phyloP scores from a whole-genome alignment of 805 yeast species.

The Torulaspora delbrueckii region DNA sequence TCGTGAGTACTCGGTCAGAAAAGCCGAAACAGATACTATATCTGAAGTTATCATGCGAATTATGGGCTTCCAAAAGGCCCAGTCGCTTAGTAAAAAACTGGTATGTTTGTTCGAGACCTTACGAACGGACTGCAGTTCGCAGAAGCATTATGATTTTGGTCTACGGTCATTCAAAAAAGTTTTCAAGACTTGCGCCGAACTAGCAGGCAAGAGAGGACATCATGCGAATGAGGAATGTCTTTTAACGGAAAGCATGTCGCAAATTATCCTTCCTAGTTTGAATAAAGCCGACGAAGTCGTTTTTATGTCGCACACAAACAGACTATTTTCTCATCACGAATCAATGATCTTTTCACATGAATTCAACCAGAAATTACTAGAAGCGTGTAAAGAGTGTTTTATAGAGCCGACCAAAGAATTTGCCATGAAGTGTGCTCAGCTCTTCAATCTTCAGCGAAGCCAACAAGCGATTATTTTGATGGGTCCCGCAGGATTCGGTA shows the following conservation, averaged over 20 bases:
- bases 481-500: slow-evolving; percentile 75
- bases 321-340: slow-evolving; percentile 12
- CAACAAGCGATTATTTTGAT: slow-evolving; percentile 80
- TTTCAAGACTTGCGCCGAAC: slow-evolving; percentile 52
- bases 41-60: slow-evolving; percentile 67
- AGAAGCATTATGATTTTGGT: slow-evolving; percentile 87
- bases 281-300: slow-evolving; percentile 46
- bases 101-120: slow-evolving; percentile 53
- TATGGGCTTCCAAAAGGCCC: slow-evolving; percentile 58
- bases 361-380: slow-evolving; percentile 16
- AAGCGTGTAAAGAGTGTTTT: slow-evolving; percentile 35
- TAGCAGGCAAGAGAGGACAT: slow-evolving; percentile 32
- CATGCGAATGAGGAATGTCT: slow-evolving; percentile 22
- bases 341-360: slow-evolving; percentile 24
- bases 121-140: slow-evolving; percentile 41
- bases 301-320: slow-evolving; percentile 30
- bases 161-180: slow-evolving; percentile 72
- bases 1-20: slow-evolving; percentile 65
- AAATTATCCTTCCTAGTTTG: slow-evolving; percentile 65
- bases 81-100: slow-evolving; percentile 41
- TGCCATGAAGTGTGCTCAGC: slow-evolving; percentile 53
- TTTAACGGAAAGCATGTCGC: slow-evolving; percentile 50
- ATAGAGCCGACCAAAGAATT: slow-evolving; percentile 39
- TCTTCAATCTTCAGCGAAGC: slow-evolving; percentile 53
- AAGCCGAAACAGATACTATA: slow-evolving; percentile 65